Conservation (phyloP, 1,139 yeast genomes). For the Eremothecium coryli region DNA sequence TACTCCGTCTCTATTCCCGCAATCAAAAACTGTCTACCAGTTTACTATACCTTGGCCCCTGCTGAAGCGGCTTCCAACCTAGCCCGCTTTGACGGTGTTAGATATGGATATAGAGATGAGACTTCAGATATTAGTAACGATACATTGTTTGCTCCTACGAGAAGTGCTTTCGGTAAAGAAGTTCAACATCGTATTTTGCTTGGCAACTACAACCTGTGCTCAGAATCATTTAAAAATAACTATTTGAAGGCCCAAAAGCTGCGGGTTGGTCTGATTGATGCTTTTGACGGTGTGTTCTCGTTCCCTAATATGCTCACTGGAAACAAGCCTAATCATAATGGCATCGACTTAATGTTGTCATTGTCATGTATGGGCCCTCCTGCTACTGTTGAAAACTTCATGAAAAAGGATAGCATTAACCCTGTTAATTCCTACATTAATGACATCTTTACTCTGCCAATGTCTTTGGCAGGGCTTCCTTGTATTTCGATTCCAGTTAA, state of each 20-base stretch:
- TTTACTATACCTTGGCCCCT: conserved; percentile 80
- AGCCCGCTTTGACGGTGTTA: conserved; percentile 79
- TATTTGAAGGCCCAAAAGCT: conserved; percentile 66
- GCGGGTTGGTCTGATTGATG: conserved; percentile 50
- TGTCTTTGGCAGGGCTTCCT: conserved; percentile 87
- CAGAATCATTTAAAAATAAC: conserved; percentile 65
- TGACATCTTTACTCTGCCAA: conserved; percentile 83
- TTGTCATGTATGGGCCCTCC: conserved; percentile 68
- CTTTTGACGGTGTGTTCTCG: conserved; percentile 57
- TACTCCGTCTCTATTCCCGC: conserved; percentile 62
- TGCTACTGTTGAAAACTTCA: conserved; percentile 40
- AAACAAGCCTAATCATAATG: conserved; percentile 20
- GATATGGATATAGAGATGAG: conserved; percentile 58
- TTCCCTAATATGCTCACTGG: conserved; percentile 39
- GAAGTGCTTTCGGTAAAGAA: conserved; percentile 64
- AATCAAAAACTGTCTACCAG: conserved; percentile 58
- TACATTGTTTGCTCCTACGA: conserved; percentile 44
- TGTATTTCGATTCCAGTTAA: conserved; percentile 59
- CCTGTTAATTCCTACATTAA: conserved; percentile 61
- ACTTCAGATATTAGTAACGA: conserved; percentile 32
- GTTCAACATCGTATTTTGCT: conserved; percentile 74
- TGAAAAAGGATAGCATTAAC: conserved; percentile 31
- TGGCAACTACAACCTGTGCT: conserved; percentile 78
- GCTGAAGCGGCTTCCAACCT: conserved; percentile 93
- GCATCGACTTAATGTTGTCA: conserved; percentile 63